Conservation (phyloP, 192 early-diverging fungal species). For the Phlyctochytrium bullatum region DNA sequence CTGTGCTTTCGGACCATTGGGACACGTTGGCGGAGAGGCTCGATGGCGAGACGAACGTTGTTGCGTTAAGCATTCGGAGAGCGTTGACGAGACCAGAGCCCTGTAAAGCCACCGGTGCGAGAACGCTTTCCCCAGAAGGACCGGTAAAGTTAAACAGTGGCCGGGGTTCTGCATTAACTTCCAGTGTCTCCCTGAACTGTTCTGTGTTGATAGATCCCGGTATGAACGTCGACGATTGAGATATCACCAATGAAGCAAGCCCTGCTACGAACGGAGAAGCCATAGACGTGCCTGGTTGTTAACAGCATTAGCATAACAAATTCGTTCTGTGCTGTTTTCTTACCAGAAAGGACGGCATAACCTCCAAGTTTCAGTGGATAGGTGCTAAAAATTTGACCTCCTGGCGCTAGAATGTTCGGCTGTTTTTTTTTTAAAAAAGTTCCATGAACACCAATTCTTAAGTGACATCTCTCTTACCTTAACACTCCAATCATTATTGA, state of each 20-base stretch:
- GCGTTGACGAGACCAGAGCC: conserved; percentile 66
- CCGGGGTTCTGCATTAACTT: background rate
- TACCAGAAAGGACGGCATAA: conserved; percentile 15
- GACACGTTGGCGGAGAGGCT: conserved; percentile 5
- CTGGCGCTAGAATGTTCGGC: conserved; percentile 35
- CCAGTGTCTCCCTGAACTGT: conserved; percentile 8
- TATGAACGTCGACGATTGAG: conserved; percentile 13
- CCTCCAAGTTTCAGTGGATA: conserved; percentile 8
- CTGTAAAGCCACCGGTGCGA: conserved; percentile 52
- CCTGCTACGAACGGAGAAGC: conserved; percentile 74
- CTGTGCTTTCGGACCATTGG: conserved; percentile 17
- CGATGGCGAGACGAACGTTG: conserved; percentile 7
- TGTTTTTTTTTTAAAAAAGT: too few relatives aligned
- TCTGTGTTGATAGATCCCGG: conserved; percentile 34
- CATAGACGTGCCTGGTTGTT: conserved; percentile 73
- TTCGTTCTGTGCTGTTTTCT: background rate
- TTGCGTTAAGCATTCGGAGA: conserved; percentile 49
- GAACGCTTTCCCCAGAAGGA: background rate
- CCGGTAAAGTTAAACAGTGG: background rate
- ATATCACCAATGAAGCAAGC: conserved; percentile 23
- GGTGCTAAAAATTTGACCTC: conserved; percentile 34
- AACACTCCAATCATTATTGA: background rate
- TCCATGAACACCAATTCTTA: too few relatives aligned
- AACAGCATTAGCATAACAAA: background rate
- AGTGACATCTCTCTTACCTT: conserved; percentile 6